These are phyloP conservation scores for Castanea mollissima DNA, from an alignment of 306 rosid species.

Conservation along the genomic window DNA sequence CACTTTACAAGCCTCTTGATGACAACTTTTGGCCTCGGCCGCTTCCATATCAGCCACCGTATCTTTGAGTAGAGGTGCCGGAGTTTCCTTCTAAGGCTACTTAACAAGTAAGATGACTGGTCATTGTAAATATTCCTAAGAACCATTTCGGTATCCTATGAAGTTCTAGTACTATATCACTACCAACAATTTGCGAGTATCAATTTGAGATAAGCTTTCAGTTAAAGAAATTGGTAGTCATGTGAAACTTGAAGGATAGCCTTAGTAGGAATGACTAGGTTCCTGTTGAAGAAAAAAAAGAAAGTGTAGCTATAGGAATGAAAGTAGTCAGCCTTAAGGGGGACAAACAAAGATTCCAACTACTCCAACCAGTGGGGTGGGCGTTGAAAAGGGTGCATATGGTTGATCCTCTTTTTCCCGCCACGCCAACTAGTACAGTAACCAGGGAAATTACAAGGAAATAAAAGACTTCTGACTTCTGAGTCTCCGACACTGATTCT, in stretches of 20 bases:
- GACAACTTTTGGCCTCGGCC: slow-evolving; percentile 64
- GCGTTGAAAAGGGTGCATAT: slow-evolving; percentile 55
- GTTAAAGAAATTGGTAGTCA: not conserved
- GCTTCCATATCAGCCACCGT: slow-evolving; percentile 60
- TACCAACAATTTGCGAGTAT: slow-evolving; percentile 8
- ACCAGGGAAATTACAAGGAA: slow-evolving; percentile 17
- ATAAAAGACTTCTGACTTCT: not conserved
- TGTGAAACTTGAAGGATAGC: not conserved
- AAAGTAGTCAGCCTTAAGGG: slow-evolving; percentile 4
- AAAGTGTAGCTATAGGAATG: not conserved
- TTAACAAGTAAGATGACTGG: slow-evolving; percentile 28
- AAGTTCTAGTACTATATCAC: slow-evolving; percentile 11
- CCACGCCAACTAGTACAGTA: slow-evolving; percentile 48
- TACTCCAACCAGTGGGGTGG: slow-evolving; percentile 36
- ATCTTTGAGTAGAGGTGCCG: slow-evolving; percentile 52
- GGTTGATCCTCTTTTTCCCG: slow-evolving; percentile 60
- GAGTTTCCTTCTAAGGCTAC: slow-evolving; percentile 53
- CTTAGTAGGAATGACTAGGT: not conserved
- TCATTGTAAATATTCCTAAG: slow-evolving; percentile 1
- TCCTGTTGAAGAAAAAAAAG: slow-evolving; percentile 6
- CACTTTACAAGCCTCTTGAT: slow-evolving; percentile 70
- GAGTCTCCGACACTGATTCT: slow-evolving; percentile 13
- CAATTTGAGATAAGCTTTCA: not conserved
- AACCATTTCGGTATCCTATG: slow-evolving; percentile 13
- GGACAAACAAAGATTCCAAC: slow-evolving; percentile 48